Conservation (phyloP, 139 green algal genomes). For the Picocystis salinarum region DNA sequence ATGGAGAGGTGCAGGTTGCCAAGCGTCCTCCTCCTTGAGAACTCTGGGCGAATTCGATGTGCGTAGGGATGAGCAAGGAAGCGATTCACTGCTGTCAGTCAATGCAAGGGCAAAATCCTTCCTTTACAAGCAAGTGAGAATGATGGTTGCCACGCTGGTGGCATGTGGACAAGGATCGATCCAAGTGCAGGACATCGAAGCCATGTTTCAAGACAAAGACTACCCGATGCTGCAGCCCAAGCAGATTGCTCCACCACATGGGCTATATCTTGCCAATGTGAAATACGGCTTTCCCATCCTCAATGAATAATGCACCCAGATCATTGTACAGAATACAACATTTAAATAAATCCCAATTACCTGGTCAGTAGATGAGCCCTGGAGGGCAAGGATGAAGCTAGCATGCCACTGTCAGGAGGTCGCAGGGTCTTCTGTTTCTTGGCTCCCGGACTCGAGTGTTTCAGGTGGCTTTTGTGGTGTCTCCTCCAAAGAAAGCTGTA, state of each 20-base stretch:
- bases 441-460: too few relatives aligned
- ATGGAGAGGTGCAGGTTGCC: not conserved
- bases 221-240: not conserved
- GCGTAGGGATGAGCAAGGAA: not conserved
- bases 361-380: too few relatives aligned
- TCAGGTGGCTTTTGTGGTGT: too few relatives aligned
- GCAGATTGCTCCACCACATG: not conserved
- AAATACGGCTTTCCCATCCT: too few relatives aligned
- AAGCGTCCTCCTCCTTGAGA: not conserved
- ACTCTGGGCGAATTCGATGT: not conserved
- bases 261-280: not conserved
- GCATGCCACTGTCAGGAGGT: too few relatives aligned
- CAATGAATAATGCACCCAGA: too few relatives aligned
- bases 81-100: too few relatives aligned
- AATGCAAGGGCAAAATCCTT: not conserved
- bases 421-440: too few relatives aligned
- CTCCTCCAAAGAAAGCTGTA: too few relatives aligned
- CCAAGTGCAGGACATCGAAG: not conserved
- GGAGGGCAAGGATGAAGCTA: too few relatives aligned
- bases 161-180: not conserved
- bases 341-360: too few relatives aligned
- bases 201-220: not conserved
- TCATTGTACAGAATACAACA: too few relatives aligned
- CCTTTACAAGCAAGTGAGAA: conserved; percentile 3
- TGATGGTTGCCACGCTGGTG: conserved; percentile 1